Evolutionary conservation across 2,329 filamentous ascomycete genomes (phyloP), one percentile per base, ranked within the genome.

Genomic region (Elsinoe necatrix): DNA sequence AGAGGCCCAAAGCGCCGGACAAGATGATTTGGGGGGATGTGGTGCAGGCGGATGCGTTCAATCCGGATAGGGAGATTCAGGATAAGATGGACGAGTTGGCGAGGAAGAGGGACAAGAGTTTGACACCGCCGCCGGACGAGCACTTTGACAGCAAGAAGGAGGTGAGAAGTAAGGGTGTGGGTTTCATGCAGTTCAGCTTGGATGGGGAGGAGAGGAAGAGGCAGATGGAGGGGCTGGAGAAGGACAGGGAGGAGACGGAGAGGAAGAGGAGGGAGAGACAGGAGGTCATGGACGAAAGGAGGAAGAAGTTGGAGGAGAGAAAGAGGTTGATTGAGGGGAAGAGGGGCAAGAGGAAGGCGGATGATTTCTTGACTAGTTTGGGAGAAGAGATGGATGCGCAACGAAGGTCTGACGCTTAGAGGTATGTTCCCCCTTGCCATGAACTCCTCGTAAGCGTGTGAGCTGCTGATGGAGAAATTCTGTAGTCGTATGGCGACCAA

Each of bases 81-180:
- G 79, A 80, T 56, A 79, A 84, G 64, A 96, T 96, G 89, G 85
- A 84, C 55, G 80, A 83, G 57, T 73, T 95, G 27, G 90, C 90
- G 1, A 76, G 79, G 60, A 88, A 87, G 72, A 80, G 90, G 47
- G 90, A 96, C 72, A 80, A 84, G 57, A 86, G 83, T 63, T 77
- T 84, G 54, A 95, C 91, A 50, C 89, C 91, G 55, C 91, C 90
- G 4, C 82, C 84, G 6, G 81, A 85, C 63, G 77, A 79, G 65
- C 92, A 97, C 72, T 98, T 97, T 71, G 87, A 96, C 69, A 89
- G 89, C 1, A 80, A 81, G 59, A 80, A 79, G 59, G 93, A 98
- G 77, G 83, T 95, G 50, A 78, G 93, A 59, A 89, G 83, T 43
- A 92, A 93, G 65, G 93, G 93, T 3, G 88, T 87, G 0, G 93